Base-by-base conservation (phyloP, 495 filamentous ascomycete genomes). In the Amphirosellinia nigrospora region DNA sequence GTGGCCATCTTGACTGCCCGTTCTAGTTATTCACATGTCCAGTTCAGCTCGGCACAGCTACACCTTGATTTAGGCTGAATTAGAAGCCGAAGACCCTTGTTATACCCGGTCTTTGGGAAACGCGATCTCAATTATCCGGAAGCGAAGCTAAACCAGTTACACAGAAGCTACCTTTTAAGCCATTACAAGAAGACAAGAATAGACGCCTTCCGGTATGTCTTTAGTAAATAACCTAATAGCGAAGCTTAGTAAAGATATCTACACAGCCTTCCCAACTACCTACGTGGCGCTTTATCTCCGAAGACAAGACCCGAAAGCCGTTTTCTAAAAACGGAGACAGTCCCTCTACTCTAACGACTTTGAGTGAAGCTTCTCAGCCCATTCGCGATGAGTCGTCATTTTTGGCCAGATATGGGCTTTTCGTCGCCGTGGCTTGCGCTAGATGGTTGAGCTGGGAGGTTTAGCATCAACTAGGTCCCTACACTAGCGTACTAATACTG, bases 1-100 rank as follows among this genome's bases (percentile, higher is more conserved):
- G 30, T 9, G 19, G 30, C 23, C 23, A 28, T 58, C 53, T 36
- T n/a, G 53, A n/a, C 53, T 36, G 11, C 53, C 53, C 16, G 8
- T 7, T 60, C 36, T 41, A 41, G 36, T n/a, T 38, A 60, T 60
- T 39, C 30, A 60, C 34, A 60, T 39, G 36, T 60, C n/a, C n/a
- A 8, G 21, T 23, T 45, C 21, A 45, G 26, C 23, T 43, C 36
- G 59, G 23, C 21, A 62, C 19, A n/a, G 59, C 59, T 45, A 62
- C 59, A 23, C 39, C 23, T 62, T 43, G 39, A 62, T 62, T 62
- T 62, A 62, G 59, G 59, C 59, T 62, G 39, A 62, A 62, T 45
- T 45, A 26, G 6, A 62, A 45, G 38, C 36, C 16, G 39, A 15
- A 26, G 8, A 23, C 59, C 38, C 55, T 36, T 58, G 30, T 58